phyloP scores from a whole-genome alignment of 352 stramenopile genomes.

The Thraustochytrium striatum region DNA sequence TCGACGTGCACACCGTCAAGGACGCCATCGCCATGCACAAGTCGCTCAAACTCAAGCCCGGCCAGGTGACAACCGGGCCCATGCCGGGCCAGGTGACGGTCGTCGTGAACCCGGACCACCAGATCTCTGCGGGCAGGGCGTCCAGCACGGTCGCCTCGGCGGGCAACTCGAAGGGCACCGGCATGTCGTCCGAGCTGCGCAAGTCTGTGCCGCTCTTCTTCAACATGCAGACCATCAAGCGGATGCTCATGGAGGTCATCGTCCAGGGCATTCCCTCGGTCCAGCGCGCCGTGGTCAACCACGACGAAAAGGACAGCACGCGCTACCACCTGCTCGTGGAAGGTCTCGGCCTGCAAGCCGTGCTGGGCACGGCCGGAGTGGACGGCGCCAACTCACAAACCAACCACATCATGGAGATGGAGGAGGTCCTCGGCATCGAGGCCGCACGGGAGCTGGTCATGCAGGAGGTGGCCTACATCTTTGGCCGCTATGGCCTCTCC shows the following conservation, averaged over 20 bases:
- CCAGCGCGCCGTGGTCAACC: conserved; percentile 96
- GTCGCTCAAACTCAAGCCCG: background rate
- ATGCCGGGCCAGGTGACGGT: background rate
- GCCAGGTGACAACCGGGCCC: background rate
- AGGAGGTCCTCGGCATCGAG: conserved; percentile 94
- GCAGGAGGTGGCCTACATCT: conserved; percentile 96
- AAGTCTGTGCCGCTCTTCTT: conserved; percentile 29
- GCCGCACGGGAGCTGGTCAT: conserved; percentile 92
- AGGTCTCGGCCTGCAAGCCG: conserved; percentile 92
- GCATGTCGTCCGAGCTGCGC: background rate
- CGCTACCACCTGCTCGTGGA: conserved; percentile 96
- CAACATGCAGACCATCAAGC: conserved; percentile 41
- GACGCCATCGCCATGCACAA: conserved; percentile 15
- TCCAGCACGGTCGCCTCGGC: background rate
- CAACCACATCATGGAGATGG: conserved; percentile 98
- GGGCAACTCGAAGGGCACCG: background rate
- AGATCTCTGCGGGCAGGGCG: background rate
- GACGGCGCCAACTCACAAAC: conserved; percentile 90
- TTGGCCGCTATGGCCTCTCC: conserved; percentile 97
- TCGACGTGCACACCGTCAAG: conserved; percentile 27
- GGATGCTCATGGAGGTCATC: conserved; percentile 72
- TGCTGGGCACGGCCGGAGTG: conserved; percentile 95
- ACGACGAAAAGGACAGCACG: conserved; percentile 75
- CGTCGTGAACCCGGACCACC: conserved; percentile 19
- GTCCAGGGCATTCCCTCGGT: conserved; percentile 96